phyloP scores from a whole-genome alignment of 2,329 filamentous ascomycete species.

The Zopfia rhizophila region DNA sequence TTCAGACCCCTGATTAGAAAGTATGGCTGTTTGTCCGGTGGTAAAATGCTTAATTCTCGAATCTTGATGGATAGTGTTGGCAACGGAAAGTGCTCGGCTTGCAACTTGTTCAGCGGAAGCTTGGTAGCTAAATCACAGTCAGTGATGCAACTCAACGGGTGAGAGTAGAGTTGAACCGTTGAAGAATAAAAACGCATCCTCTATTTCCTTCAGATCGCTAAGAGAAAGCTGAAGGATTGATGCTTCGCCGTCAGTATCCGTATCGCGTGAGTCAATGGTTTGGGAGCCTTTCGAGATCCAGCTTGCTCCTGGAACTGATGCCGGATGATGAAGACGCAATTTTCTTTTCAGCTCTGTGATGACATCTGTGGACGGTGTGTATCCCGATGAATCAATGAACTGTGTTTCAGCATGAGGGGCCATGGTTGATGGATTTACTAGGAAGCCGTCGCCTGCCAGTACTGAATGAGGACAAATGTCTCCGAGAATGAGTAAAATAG shows the following conservation, averaged over 20 bases:
- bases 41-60: conserved; percentile 1
- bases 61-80: conserved; percentile 8
- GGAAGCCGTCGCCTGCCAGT: too few relatives aligned
- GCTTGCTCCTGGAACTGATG: background rate
- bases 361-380: conserved; percentile 1
- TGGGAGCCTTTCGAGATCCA: conserved; percentile 8
- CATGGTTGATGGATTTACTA: conserved; percentile 1
- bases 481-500: too few relatives aligned
- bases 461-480: too few relatives aligned
- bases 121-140: conserved; percentile 3
- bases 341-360: conserved; percentile 15
- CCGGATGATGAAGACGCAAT: conserved; percentile 2
- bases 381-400: conserved; percentile 6
- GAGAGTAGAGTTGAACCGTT: too few relatives aligned
- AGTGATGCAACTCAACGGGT: too few relatives aligned
- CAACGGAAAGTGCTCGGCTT: conserved; percentile 11
- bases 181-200: conserved; percentile 9
- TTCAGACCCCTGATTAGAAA: conserved; percentile 13
- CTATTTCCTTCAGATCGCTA: conserved; percentile 9
- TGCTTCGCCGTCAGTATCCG: background rate
- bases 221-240: conserved; percentile 9
- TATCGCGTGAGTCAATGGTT: background rate
- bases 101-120: conserved; percentile 8
- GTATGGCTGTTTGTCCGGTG: conserved; percentile 2
- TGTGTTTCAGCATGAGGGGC: background rate